phyloP scores from a whole-genome alignment of 768 basidiomycete genomes.

The Amanita exitialis region DNA sequence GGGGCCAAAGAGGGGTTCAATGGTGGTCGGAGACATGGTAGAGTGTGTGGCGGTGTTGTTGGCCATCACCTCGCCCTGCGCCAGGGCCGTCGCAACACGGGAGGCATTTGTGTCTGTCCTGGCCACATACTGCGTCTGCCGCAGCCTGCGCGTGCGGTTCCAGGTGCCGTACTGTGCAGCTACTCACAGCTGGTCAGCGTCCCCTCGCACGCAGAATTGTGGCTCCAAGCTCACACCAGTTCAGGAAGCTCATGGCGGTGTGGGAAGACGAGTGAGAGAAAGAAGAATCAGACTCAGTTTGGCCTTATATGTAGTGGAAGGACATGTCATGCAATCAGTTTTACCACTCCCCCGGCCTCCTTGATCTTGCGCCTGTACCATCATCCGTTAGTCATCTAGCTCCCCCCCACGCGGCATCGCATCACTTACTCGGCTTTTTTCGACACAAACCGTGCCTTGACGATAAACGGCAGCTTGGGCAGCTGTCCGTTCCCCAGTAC shows the following conservation, averaged over 20 bases:
- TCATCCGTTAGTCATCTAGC: not conserved
- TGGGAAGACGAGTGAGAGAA: conserved; percentile 4
- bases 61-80: conserved; percentile 27
- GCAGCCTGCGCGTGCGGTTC: conserved; percentile 47
- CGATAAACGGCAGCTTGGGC: conserved; percentile 88
- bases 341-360: conserved; percentile 90
- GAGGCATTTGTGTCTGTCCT: conserved; percentile 38
- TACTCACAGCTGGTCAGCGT: conserved; percentile 2
- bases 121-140: conserved; percentile 41
- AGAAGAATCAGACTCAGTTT: not conserved
- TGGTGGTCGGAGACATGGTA: conserved; percentile 25
- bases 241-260: conserved; percentile 20
- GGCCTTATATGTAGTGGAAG: not conserved
- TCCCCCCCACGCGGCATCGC: not conserved
- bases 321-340: conserved; percentile 79
- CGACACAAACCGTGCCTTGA: conserved; percentile 96
- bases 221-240: conserved; percentile 27
- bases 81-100: conserved; percentile 39
- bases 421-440: conserved; percentile 63
- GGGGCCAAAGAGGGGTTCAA: conserved; percentile 85
- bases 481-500: conserved; percentile 93
- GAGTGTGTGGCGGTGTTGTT: conserved; percentile 4
- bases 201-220: not conserved
- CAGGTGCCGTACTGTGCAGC: conserved; percentile 42
- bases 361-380: conserved; percentile 61